Percentiles rank a stretch among this genome's conserved stretches.
Conservation (phyloP, 83 land plant species). For the Diphasiastrum complanatum region DNA sequence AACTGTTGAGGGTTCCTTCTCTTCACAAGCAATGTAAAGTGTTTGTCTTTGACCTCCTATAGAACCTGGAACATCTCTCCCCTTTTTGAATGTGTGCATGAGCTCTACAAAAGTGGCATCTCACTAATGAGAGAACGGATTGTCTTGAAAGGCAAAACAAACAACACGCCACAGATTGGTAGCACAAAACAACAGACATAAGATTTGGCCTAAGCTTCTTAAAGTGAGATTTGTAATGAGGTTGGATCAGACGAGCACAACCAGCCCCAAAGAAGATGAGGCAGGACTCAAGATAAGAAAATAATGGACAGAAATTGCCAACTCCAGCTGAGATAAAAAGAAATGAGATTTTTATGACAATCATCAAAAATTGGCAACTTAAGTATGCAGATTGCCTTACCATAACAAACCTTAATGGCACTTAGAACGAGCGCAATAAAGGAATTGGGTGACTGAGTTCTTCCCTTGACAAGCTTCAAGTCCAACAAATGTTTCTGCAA, state of each 20-base stretch:
- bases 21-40: neutral
- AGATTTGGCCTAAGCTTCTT: no score
- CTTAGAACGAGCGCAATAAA: constrained; percentile 52
- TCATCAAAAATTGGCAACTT: no score
- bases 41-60: neutral
- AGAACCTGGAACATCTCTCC: neutral
- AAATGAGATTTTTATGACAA: no score
- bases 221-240: no score
- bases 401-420: constrained; percentile 65
- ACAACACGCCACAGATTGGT: no score
- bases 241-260: no score
- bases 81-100: neutral
- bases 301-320: no score
- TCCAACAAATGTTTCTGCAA: constrained; percentile 64
- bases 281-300: no score
- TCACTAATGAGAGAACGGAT: neutral
- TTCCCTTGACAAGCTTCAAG: constrained; percentile 37
- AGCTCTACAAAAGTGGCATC: neutral
- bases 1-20: neutral
- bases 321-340: no score
- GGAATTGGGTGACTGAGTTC: constrained; percentile 26
- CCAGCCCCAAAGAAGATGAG: no score
- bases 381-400: constrained; percentile 27
- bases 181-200: no score
- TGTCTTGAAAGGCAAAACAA: no score